A percentile compares a stretch with the other conserved stretches of the same genome.
phyloP scores from a whole-genome alignment of 2,329 filamentous ascomycete species.

The Aspergillus brunneoviolaceus region DNA sequence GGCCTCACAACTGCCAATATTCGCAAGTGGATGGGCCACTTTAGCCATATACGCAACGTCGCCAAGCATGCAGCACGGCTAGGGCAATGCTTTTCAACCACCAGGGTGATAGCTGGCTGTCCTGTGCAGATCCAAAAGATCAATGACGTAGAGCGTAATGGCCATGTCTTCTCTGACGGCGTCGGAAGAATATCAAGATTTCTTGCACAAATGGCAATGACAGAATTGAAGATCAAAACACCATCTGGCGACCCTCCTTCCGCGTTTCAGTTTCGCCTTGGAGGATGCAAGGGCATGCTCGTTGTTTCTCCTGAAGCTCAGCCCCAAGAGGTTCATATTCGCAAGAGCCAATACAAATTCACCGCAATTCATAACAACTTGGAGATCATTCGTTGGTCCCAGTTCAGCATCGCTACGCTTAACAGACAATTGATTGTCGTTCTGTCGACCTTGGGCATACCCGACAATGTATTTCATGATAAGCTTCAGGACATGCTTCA shows the following conservation, averaged over 20 bases:
- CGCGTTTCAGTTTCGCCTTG: slow-evolving; percentile 87
- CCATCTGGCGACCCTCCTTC: slow-evolving; percentile 64
- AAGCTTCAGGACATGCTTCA: slow-evolving; percentile 68
- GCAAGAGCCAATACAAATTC: slow-evolving; percentile 88
- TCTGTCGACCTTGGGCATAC: slow-evolving; percentile 74
- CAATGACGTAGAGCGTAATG: slow-evolving; percentile 67
- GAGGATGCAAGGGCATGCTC: slow-evolving; percentile 88
- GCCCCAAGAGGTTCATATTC: slow-evolving; percentile 70
- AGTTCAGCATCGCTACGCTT: slow-evolving; percentile 72
- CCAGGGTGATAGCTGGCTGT: slow-evolving; percentile 67
- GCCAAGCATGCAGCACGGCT: slow-evolving; percentile 87
- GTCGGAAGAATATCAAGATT: slow-evolving; percentile 87
- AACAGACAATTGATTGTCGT: slow-evolving; percentile 90
- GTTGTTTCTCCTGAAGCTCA: slow-evolving; percentile 69
- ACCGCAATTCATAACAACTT: slow-evolving; percentile 66
- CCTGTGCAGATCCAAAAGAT: slow-evolving; percentile 60
- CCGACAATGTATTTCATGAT: slow-evolving; percentile 62
- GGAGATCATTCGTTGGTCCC: slow-evolving; percentile 81
- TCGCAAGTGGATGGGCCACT: slow-evolving; percentile 81
- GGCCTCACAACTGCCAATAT: slow-evolving; percentile 72
- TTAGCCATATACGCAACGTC: slow-evolving; percentile 75
- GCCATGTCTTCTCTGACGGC: slow-evolving; percentile 81
- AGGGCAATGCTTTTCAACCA: slow-evolving; percentile 95
- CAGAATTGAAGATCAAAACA: slow-evolving; percentile 64
- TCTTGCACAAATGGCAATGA: slow-evolving; percentile 70